These are phyloP conservation scores for Ceratobasidium sp. DNA, from an alignment of 1,284 basidiomycete species.

Conservation along the genomic window DNA sequence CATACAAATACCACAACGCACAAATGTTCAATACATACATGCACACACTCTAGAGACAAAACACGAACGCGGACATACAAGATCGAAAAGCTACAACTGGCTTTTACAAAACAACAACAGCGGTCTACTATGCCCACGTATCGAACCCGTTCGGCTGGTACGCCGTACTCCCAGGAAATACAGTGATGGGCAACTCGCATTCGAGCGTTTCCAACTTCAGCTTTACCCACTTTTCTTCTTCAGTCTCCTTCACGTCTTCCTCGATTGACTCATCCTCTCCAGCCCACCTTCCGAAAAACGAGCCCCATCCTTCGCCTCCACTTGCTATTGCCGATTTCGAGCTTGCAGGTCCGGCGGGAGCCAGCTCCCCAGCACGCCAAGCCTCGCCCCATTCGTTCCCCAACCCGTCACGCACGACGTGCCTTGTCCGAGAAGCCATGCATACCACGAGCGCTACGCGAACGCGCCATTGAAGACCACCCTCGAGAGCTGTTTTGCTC, in stretches of 20 bases:
- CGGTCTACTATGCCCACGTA: slow-evolving; percentile 57
- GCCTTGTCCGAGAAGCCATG: slow-evolving; percentile 64
- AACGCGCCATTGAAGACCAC: slow-evolving; percentile 89
- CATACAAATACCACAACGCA: neutral
- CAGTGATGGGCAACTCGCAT: slow-evolving; percentile 88
- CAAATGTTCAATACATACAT: neutral
- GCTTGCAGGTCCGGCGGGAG: slow-evolving; percentile 59
- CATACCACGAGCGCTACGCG: slow-evolving; percentile 63
- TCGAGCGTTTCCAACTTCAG: slow-evolving; percentile 83
- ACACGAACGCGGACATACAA: no score
- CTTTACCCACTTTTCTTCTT: slow-evolving; percentile 71
- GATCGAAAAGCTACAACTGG: no score
- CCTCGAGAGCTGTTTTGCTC: slow-evolving; percentile 52
- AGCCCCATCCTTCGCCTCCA: slow-evolving; percentile 59
- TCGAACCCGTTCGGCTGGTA: slow-evolving; percentile 86
- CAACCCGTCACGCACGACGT: slow-evolving; percentile 66
- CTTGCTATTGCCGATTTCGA: neutral
- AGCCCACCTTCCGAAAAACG: slow-evolving; percentile 62
- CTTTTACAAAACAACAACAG: neutral
- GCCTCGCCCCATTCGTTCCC: slow-evolving; percentile 74
- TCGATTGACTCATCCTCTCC: slow-evolving; percentile 57
- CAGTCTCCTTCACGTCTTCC: slow-evolving; percentile 52
- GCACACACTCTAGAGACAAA: neutral
- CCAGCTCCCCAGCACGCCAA: slow-evolving; percentile 67
- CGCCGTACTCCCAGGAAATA: slow-evolving; percentile 89